Percentiles rank a stretch among this genome's conserved stretches.
Conservation (phyloP, 768 basidiomycete genomes). For the Hericium coralloides region DNA sequence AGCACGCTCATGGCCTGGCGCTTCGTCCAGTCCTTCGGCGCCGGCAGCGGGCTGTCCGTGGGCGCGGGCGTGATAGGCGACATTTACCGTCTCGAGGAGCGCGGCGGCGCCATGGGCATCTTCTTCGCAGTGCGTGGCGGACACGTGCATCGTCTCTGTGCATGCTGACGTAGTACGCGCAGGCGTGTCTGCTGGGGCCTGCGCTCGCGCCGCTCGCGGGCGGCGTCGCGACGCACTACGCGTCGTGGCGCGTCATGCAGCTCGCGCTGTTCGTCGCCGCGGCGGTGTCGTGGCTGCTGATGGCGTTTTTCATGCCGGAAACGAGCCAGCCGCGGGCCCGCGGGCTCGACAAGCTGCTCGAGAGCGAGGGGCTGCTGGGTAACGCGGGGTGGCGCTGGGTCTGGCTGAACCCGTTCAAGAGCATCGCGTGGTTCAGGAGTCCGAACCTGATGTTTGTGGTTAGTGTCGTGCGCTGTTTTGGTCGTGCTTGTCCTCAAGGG, state of each 20-base stretch:
- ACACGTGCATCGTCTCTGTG: too few relatives aligned
- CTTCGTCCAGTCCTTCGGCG: slow-evolving; percentile 57
- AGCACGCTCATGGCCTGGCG: slow-evolving; percentile 49
- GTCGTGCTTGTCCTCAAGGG: slow-evolving; percentile 3
- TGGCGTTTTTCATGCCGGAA: slow-evolving; percentile 49
- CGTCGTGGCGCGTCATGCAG: slow-evolving; percentile 62
- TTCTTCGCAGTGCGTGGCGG: slow-evolving; percentile 29
- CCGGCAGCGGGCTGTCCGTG: slow-evolving; percentile 44
- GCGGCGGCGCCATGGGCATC: slow-evolving; percentile 50
- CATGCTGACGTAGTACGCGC: background rate
- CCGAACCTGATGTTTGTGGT: slow-evolving; percentile 53
- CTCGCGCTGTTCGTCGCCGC: slow-evolving; percentile 32
- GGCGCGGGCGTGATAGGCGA: slow-evolving; percentile 58
- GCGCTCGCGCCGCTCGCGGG: slow-evolving; percentile 53
- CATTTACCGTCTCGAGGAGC: slow-evolving; percentile 56
- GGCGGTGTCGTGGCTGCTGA: slow-evolving; percentile 28
- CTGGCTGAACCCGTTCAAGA: slow-evolving; percentile 51
- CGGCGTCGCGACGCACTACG: slow-evolving; percentile 48
- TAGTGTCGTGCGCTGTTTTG: slow-evolving; percentile 15
- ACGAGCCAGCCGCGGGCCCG: slow-evolving; percentile 53
- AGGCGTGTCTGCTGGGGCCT: slow-evolving; percentile 50
- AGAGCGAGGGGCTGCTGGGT: too few relatives aligned
- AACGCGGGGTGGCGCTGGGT: slow-evolving; percentile 20
- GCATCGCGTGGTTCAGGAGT: slow-evolving; percentile 43
- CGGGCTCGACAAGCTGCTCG: slow-evolving; percentile 38